Base-by-base conservation (phyloP, 306 rosid species). In the Phaseolus lunatus region DNA sequence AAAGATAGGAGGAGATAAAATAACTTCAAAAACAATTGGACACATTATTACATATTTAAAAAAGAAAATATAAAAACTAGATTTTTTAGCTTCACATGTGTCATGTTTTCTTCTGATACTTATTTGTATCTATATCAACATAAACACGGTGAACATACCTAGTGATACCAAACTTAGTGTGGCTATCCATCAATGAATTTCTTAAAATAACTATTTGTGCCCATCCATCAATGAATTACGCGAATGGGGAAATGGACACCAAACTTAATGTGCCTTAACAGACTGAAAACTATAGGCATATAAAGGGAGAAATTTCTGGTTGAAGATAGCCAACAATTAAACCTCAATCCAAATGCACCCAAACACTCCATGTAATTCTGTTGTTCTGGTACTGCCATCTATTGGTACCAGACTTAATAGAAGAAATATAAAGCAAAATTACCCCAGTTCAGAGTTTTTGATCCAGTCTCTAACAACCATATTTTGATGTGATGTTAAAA, bases 71-170 rank as follows among this genome's bases (percentile, higher is more conserved):
- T 8, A 47, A 47, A 37, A 7, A 45, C 8, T 20, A 19, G 50
- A 43, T 33, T 33, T 33, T 33, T 8, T 33, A 33, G 39, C 39
- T 33, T 33, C 39, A 33, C 39, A 33, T 33, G 19, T 61, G 70
- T n/a, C 13, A 79, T 23, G 31, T 0, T n/a, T 61, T 79, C 75
- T 22, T 47, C 10, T 5, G 15, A 59, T 53, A 24, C 15, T 5
- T 23, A 35, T 49, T 7, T 70, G 23, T 48, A 53, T 29, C 54
- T 14, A 33, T 48, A 78, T 49, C 31, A 47, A 47, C 70, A 78
- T 33, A 31, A 63, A 24, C 18, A 35, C 6, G 12, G 43, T 15
- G 19, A 57, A n/a, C 24, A 58, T n/a, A 41, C 24, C 44, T 31
- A 73, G 6, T 1, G 27, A 58, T 23, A 24, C 27, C 24, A 19